Evolutionary conservation across 2,329 filamentous ascomycete genomes (phyloP).

Genomic region (Aureobasidium namibiae): DNA sequence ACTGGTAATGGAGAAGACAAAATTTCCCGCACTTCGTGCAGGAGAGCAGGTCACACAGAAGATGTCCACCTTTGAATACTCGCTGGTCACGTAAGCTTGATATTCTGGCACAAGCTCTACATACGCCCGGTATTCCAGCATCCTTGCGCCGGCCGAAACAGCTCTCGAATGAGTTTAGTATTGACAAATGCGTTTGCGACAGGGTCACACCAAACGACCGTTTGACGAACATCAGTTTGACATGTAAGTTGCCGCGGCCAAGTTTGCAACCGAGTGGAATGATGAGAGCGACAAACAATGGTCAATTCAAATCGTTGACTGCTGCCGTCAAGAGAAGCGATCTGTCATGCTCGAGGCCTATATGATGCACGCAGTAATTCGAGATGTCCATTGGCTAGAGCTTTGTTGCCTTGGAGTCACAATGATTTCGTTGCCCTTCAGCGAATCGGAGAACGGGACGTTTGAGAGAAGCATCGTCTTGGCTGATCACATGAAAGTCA

Average conservation of each 20-base stretch:
- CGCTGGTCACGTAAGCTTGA: too few species aligned
- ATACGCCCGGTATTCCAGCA: too few species aligned
- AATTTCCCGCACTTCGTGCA: too few species aligned
- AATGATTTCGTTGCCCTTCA: background rate
- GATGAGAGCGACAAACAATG: background rate
- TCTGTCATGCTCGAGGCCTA: background rate
- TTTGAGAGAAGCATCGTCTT: background rate
- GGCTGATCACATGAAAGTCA: constrained; percentile 7
- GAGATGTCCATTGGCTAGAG: too few species aligned
- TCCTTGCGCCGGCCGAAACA: background rate
- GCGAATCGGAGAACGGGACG: background rate
- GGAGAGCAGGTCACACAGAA: too few species aligned
- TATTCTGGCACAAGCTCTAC: too few species aligned
- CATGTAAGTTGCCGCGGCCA: background rate
- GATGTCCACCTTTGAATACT: too few species aligned
- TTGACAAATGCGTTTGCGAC: background rate
- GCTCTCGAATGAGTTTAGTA: background rate
- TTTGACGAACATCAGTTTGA: background rate
- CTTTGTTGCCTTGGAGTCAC: background rate
- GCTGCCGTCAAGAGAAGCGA: background rate
- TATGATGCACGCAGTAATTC: background rate
- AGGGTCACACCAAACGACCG: background rate
- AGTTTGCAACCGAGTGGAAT: background rate
- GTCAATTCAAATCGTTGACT: background rate
- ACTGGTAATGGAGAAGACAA: too few species aligned